These are phyloP conservation scores for Penicillium sp. DNA, from an alignment of 2,329 filamentous ascomycete genomes.

Conservation along the genomic window DNA sequence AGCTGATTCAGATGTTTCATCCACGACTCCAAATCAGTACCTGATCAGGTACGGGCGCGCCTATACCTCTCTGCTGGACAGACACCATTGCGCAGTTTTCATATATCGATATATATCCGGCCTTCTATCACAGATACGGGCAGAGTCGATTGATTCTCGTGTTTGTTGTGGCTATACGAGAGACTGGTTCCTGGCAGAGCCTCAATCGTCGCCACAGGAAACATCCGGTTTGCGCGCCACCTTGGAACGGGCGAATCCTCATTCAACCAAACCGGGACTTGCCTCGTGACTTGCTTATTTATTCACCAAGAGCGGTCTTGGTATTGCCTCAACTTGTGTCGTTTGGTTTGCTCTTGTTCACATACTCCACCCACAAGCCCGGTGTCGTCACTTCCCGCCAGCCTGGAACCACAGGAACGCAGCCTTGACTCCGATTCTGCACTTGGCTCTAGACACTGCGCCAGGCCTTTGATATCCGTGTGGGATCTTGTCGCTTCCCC, in stretches of 20 bases:
- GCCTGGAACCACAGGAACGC: slow-evolving; percentile 7
- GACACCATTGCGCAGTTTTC: not conserved
- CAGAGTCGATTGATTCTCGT: not conserved
- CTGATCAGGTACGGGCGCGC: not conserved
- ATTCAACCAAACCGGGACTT: not conserved
- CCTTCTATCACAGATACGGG: not conserved
- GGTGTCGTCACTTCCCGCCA: slow-evolving; percentile 20
- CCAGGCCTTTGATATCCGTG: not conserved
- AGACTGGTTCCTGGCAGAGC: not conserved
- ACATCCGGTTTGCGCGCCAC: not conserved
- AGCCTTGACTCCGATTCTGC: slow-evolving; percentile 2
- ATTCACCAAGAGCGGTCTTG: not conserved
- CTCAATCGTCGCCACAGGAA: not conserved
- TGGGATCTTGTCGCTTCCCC: not conserved
- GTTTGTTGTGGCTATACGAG: not conserved
- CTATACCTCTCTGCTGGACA: not conserved
- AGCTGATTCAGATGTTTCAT: not conserved
- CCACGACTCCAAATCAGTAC: not conserved
- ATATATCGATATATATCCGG: not conserved
- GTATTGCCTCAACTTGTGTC: not conserved
- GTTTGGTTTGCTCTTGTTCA: not conserved
- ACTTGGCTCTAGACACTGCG: slow-evolving; percentile 1
- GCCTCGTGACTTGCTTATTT: not conserved
- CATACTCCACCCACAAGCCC: slow-evolving; percentile 1
- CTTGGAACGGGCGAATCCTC: not conserved